These are phyloP conservation scores for Penicillium palitans DNA, from an alignment of 2,329 filamentous ascomycete genomes.

Conservation along the genomic window DNA sequence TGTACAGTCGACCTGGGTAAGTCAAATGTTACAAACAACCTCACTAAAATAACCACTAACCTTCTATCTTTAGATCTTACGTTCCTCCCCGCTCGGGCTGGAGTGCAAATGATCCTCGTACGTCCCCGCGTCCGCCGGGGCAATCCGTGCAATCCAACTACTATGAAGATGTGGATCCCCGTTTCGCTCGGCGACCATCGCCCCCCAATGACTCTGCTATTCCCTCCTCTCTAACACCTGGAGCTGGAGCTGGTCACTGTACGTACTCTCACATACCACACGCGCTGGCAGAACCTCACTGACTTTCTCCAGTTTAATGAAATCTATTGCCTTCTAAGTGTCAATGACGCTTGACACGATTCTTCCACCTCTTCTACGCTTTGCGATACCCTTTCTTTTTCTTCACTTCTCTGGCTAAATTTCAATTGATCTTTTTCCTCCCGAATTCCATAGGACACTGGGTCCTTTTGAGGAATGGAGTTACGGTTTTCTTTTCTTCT, in stretches of 20 bases:
- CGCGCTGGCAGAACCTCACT: slow-evolving; percentile 65
- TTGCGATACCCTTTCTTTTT: slow-evolving; percentile 24
- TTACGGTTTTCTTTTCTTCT: slow-evolving; percentile 9
- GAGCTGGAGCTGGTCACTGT: slow-evolving; percentile 39
- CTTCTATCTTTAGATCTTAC: slow-evolving; percentile 32
- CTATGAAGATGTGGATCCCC: slow-evolving; percentile 91
- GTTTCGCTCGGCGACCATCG: slow-evolving; percentile 60
- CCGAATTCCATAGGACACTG: slow-evolving; percentile 13
- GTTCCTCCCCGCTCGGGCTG: slow-evolving; percentile 50
- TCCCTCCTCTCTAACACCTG: slow-evolving; percentile 43
- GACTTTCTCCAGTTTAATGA: slow-evolving; percentile 75
- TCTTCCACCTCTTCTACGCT: slow-evolving; percentile 5
- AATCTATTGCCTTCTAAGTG: slow-evolving; percentile 41
- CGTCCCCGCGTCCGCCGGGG: slow-evolving; percentile 15
- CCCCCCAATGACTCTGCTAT: slow-evolving; percentile 29
- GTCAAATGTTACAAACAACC: slow-evolving; percentile 33
- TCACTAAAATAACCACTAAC: slow-evolving; percentile 17
- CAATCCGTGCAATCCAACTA: slow-evolving; percentile 53
- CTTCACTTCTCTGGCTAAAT: slow-evolving; percentile 13
- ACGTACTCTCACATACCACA: slow-evolving; percentile 40
- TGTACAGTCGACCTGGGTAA: slow-evolving; percentile 74
- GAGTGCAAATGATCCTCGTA: slow-evolving; percentile 26
- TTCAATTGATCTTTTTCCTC: slow-evolving; percentile 13
- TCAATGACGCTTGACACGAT: slow-evolving; percentile 9
- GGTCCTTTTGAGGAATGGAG: slow-evolving; percentile 19